These are phyloP conservation scores for Nothophytophthora sp. DNA, from an alignment of 352 stramenopile species.

Conservation along the genomic window DNA sequence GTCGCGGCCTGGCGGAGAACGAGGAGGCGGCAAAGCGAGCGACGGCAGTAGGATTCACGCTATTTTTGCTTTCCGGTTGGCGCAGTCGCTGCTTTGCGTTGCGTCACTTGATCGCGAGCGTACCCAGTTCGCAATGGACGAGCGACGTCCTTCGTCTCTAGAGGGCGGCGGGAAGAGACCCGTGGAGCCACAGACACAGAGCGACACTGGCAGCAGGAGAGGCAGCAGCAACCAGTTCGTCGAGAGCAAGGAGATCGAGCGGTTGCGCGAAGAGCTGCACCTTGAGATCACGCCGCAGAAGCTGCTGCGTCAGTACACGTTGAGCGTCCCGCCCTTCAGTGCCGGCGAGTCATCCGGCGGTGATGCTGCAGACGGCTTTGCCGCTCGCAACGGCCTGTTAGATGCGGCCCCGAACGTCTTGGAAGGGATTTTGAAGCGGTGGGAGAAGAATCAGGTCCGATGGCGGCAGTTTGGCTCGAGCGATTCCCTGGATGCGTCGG, in stretches of 20 bases:
- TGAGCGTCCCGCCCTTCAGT: conserved; percentile 63
- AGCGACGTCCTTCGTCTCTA: no score
- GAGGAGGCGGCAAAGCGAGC: no score
- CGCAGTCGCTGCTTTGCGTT: not conserved
- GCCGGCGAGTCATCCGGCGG: not conserved
- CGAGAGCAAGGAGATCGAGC: conserved; percentile 29
- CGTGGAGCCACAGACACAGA: conserved; percentile 10
- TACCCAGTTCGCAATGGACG: no score
- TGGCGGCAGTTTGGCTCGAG: conserved; percentile 37
- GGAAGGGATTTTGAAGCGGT: conserved; percentile 49
- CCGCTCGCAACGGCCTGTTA: conserved; percentile 19
- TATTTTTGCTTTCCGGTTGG: no score
- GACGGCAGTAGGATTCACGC: no score
- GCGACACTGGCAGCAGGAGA: conserved; percentile 9
- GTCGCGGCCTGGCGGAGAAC: no score
- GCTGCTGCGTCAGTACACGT: conserved; percentile 74
- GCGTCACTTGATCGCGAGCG: not conserved
- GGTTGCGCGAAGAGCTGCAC: conserved; percentile 64
- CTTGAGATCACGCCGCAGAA: conserved; percentile 71
- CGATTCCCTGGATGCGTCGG: conserved; percentile 9
- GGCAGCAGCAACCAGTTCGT: conserved; percentile 19
- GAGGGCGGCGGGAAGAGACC: no score
- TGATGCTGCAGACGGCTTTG: conserved; percentile 5
- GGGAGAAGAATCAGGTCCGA: conserved; percentile 61
- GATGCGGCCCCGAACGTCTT: conserved; percentile 40